A percentile compares a stretch with the other conserved stretches of the same genome.
phyloP scores from a whole-genome alignment of 306 rosid genomes.

The Alnus rubra region DNA sequence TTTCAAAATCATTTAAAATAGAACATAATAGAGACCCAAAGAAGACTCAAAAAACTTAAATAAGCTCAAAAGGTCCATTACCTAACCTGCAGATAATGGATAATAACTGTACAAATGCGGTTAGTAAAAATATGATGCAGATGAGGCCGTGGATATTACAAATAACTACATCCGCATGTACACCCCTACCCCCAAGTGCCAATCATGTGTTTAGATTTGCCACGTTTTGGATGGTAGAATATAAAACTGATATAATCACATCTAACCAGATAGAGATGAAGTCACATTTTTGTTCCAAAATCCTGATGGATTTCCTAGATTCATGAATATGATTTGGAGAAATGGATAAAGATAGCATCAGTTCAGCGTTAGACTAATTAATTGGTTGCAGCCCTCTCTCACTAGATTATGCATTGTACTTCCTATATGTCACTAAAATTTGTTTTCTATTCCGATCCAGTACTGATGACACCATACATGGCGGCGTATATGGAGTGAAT shows the following conservation, averaged over 20 bases:
- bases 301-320: background rate
- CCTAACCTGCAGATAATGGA: too few species aligned
- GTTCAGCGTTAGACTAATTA: background rate
- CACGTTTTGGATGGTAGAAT: background rate
- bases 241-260: conserved; percentile 2
- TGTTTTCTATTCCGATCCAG: background rate
- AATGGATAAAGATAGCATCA: background rate
- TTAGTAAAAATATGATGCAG: too few species aligned
- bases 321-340: background rate
- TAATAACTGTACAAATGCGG: too few species aligned
- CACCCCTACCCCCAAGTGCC: too few species aligned
- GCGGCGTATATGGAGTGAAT: background rate
- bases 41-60: too few species aligned
- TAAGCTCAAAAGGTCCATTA: too few species aligned
- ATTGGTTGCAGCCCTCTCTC: background rate
- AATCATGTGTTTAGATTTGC: background rate
- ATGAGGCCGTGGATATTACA: too few species aligned
- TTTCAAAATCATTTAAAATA: too few species aligned
- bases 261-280: conserved; percentile 11
- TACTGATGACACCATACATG: background rate
- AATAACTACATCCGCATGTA: too few species aligned
- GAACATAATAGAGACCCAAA: too few species aligned
- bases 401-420: background rate
- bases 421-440: too few species aligned
- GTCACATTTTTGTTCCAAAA: background rate